phyloP scores from a whole-genome alignment of 83 land plant genomes.

The Diphasiastrum complanatum region DNA sequence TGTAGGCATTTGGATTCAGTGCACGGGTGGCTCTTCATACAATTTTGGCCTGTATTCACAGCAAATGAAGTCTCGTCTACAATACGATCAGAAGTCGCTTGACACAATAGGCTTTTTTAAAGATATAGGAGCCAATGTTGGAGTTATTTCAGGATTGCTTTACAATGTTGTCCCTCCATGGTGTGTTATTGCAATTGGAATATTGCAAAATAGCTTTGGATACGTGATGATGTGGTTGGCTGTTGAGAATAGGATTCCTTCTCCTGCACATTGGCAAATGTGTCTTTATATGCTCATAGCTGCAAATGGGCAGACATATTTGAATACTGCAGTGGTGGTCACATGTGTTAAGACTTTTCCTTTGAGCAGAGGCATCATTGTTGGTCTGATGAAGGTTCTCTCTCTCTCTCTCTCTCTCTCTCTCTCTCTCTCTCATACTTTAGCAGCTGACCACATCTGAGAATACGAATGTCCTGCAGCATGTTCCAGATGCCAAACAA shows the following conservation, averaged over 20 bases:
- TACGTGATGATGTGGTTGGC: conserved; percentile 32
- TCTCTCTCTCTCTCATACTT: too few relatives aligned
- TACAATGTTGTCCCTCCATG: conserved; percentile 24
- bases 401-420: too few relatives aligned
- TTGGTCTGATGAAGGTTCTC: conserved; percentile 34
- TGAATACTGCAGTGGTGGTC: conserved; percentile 24
- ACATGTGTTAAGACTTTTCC: conserved; percentile 34
- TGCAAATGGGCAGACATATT: conserved; percentile 25
- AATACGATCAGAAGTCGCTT: conserved; percentile 23
- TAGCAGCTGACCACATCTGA: too few relatives aligned
- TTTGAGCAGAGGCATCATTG: conserved; percentile 23
- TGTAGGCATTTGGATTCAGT: conserved; percentile 24
- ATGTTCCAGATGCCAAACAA: too few relatives aligned
- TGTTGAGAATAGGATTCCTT: background rate
- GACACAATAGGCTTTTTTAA: conserved; percentile 28
- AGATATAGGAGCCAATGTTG: conserved; percentile 35
- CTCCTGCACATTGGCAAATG: conserved; percentile 25
- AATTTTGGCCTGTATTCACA: conserved; percentile 32
- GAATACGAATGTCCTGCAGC: too few relatives aligned
- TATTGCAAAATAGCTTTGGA: conserved; percentile 16
- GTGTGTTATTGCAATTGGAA: conserved; percentile 24
- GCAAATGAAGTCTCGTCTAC: conserved; percentile 23
- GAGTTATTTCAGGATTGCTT: conserved; percentile 28
- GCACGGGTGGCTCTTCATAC: conserved; percentile 17
- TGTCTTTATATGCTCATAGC: conserved; percentile 24